Percentiles rank a stretch among this genome's conserved stretches.
Evolutionary conservation across 23 red algal genomes (phyloP).

Genomic region (Porphyridium purpureum): DNA sequence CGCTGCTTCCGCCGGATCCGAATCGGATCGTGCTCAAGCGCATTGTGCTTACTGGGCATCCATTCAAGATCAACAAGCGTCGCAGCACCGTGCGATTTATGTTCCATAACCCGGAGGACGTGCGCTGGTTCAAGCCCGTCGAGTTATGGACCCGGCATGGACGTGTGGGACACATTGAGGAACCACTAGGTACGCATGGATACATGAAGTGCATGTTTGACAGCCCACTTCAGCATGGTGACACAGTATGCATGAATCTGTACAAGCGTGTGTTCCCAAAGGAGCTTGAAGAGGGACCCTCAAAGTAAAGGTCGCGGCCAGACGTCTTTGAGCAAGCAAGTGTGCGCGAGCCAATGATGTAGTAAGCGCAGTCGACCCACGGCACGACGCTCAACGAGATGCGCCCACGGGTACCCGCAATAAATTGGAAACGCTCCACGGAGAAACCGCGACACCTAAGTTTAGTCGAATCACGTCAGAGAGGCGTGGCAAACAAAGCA

Average conservation of each 20-base stretch:
- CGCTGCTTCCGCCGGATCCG: conserved; percentile 45
- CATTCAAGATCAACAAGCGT: conserved; percentile 66
- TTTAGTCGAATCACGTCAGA: too few relatives aligned
- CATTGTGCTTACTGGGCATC: conserved; percentile 78
- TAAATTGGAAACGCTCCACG: too few relatives aligned
- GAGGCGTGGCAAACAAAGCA: too few relatives aligned
- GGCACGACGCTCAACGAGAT: too few relatives aligned
- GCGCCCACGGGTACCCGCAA: too few relatives aligned
- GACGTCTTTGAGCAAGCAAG: too few relatives aligned
- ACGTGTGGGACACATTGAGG: conserved; percentile 67
- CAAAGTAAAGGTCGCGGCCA: too few relatives aligned
- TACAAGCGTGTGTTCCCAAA: conserved; percentile 93
- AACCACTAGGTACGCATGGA: conserved; percentile 84
- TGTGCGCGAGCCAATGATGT: too few relatives aligned
- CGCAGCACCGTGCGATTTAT: conserved; percentile 60
- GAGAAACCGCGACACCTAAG: too few relatives aligned
- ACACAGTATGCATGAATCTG: conserved; percentile 83
- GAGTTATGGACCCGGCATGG: conserved; percentile 84
- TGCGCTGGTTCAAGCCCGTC: conserved; percentile 71
- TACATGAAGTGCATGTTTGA: conserved; percentile 91
- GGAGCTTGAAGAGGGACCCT: too few relatives aligned
- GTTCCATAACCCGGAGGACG: conserved; percentile 95
- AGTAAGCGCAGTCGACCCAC: too few relatives aligned
- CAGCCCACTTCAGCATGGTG: conserved; percentile 43
- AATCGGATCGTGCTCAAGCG: conserved; percentile 87